Evolutionary conservation across 1,284 basidiomycete genomes (phyloP).

Genomic region (Fomes fomentarius): DNA sequence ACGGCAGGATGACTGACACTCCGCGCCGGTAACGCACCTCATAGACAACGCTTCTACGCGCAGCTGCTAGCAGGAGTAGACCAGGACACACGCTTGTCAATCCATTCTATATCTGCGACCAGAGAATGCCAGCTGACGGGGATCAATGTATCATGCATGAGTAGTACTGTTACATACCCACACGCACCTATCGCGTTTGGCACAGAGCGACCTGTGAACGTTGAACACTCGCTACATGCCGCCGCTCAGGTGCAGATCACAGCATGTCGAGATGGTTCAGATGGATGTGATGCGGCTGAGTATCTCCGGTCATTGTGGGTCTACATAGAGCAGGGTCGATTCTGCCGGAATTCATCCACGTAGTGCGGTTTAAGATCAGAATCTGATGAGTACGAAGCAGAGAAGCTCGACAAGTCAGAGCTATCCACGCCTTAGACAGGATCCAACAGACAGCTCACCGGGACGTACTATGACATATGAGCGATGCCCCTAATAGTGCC

Average conservation of each 20-base stretch:
- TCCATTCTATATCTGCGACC: not conserved
- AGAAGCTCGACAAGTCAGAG: not conserved
- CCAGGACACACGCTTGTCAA: no score
- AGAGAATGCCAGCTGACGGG: no score
- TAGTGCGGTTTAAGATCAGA: not conserved
- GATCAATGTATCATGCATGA: no score
- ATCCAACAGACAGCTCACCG: not conserved
- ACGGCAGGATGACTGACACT: not conserved
- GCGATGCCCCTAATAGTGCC: not conserved
- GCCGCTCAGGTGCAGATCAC: conserved; percentile 2
- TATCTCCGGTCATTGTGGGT: not conserved
- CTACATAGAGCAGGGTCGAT: not conserved
- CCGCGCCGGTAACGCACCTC: no score
- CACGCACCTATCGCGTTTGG: no score
- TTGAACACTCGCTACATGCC: no score
- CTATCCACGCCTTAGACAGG: not conserved
- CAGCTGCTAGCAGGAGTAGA: no score
- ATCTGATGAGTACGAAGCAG: not conserved
- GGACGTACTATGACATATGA: no score
- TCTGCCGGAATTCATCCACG: not conserved
- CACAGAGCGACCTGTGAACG: not conserved
- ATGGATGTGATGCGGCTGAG: not conserved
- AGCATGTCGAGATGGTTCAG: conserved; percentile 4
- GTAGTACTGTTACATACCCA: no score
- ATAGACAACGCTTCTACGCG: no score